phyloP scores from a whole-genome alignment of 2,329 filamentous ascomycete species.

The Calonectria pauciramosa region DNA sequence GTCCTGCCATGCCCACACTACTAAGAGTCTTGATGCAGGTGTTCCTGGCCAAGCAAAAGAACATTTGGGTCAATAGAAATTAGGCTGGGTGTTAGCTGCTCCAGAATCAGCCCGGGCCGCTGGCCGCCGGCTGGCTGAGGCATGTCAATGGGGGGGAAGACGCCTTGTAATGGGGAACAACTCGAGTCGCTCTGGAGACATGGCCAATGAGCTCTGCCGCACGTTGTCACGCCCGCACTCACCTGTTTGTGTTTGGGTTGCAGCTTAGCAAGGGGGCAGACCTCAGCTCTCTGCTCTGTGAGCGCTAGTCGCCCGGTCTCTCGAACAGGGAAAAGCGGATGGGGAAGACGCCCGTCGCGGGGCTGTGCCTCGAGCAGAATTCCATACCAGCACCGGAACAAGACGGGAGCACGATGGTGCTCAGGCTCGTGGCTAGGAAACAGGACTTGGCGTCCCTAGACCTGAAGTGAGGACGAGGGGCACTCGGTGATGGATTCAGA shows the following conservation, averaged over 20 bases:
- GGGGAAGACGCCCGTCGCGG: neutral
- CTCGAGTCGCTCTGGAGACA: neutral
- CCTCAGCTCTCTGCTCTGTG: constrained; percentile 22
- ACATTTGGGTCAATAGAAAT: neutral
- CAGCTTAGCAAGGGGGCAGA: constrained; percentile 35
- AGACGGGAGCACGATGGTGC: neutral
- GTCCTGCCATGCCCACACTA: neutral
- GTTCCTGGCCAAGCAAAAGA: neutral
- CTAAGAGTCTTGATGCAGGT: neutral
- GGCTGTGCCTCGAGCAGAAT: constrained; percentile 7
- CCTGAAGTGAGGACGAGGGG: neutral
- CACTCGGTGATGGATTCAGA: constrained; percentile 4
- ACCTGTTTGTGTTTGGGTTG: constrained; percentile 34
- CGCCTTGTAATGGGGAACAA: constrained; percentile 17
- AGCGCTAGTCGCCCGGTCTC: constrained; percentile 20
- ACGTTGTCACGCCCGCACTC: constrained; percentile 41
- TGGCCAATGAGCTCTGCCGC: constrained; percentile 36
- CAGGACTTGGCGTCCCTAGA: neutral
- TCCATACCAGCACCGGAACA: neutral
- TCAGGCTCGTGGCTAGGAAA: neutral
- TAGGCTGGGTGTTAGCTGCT: neutral
- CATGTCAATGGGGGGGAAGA: constrained; percentile 4
- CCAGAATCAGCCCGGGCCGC: neutral
- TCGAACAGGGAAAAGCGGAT: constrained; percentile 16
- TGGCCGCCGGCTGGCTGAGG: neutral